phyloP scores from a whole-genome alignment of 2,329 filamentous ascomycete species.

The Colletotrichum chrysophilum region DNA sequence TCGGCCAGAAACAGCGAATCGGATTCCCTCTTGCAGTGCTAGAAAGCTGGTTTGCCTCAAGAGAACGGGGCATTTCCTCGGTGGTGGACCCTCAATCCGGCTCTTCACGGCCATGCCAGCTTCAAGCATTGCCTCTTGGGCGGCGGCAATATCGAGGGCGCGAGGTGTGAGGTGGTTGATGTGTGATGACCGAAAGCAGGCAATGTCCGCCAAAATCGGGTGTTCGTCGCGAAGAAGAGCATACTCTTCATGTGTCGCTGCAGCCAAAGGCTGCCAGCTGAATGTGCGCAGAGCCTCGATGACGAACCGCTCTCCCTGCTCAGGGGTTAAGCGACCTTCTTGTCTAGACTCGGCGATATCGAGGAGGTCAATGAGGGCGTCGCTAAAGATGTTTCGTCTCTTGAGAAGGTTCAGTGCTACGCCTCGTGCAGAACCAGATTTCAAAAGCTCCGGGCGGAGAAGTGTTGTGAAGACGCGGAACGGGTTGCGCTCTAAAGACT shows the following conservation, averaged over 20 bases:
- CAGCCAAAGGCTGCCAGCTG: constrained; percentile 48
- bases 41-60: constrained; percentile 60
- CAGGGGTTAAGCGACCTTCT: constrained; percentile 28
- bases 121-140: constrained; percentile 46
- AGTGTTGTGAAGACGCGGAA: constrained; percentile 46
- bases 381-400: constrained; percentile 46
- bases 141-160: constrained; percentile 51
- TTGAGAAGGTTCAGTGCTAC: constrained; percentile 37
- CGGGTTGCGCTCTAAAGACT: constrained; percentile 44
- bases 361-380: constrained; percentile 40
- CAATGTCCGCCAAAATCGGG: constrained; percentile 54
- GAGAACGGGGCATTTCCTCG: constrained; percentile 47
- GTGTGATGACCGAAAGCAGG: constrained; percentile 45
- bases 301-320: constrained; percentile 43
- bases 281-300: constrained; percentile 50
- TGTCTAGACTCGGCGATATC: constrained; percentile 34
- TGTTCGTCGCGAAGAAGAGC: constrained; percentile 44
- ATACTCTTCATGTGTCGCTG: constrained; percentile 46
- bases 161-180: constrained; percentile 61
- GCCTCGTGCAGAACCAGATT: constrained; percentile 29
- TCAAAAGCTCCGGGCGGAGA: constrained; percentile 45
- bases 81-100: constrained; percentile 56
- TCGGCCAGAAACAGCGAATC: constrained; percentile 33
- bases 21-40: constrained; percentile 52
- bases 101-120: constrained; percentile 50